phyloP scores from a whole-genome alignment of 768 basidiomycete genomes.

The Tricholoma terreum region DNA sequence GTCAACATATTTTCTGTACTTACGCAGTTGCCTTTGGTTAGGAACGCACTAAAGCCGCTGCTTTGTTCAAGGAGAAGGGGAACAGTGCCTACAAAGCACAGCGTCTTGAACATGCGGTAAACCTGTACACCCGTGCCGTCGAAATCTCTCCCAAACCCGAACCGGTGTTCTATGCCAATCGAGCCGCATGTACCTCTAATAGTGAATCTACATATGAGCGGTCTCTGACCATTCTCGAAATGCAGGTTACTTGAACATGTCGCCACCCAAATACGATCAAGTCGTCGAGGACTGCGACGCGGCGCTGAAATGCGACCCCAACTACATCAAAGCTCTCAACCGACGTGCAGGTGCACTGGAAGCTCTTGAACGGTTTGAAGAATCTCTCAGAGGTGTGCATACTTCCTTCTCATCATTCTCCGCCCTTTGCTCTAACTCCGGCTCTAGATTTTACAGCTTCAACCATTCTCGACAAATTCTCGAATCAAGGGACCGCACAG shows the following conservation, averaged over 20 bases:
- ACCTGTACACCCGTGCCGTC: conserved; percentile 74
- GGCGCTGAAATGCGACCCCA: conserved; percentile 78
- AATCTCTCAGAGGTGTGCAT: conserved; percentile 72
- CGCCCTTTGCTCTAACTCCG: not conserved
- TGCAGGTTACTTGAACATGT: conserved; percentile 87
- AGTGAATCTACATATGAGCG: not conserved
- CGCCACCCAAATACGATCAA: conserved; percentile 76
- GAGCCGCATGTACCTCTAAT: conserved; percentile 80
- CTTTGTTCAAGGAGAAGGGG: conserved; percentile 65
- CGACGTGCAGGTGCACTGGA: conserved; percentile 86
- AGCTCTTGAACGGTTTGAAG: conserved; percentile 65
- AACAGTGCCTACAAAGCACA: conserved; percentile 66
- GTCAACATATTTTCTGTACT: conserved; percentile 5
- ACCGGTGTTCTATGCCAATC: conserved; percentile 94
- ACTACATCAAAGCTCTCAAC: conserved; percentile 89
- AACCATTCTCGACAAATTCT: conserved; percentile 91
- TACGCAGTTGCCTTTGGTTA: conserved; percentile 23
- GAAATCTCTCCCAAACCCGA: conserved; percentile 73
- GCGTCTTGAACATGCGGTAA: conserved; percentile 56
- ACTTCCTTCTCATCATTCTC: not conserved
- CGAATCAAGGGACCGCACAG: conserved; percentile 71
- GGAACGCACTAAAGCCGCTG: conserved; percentile 66
- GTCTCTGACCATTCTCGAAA: not conserved
- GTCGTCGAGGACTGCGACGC: conserved; percentile 88
- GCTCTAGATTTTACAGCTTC: conserved; percentile 89